Evolutionary conservation across 2,329 filamentous ascomycete genomes (phyloP).

Genomic region (Pyricularia grisea): DNA sequence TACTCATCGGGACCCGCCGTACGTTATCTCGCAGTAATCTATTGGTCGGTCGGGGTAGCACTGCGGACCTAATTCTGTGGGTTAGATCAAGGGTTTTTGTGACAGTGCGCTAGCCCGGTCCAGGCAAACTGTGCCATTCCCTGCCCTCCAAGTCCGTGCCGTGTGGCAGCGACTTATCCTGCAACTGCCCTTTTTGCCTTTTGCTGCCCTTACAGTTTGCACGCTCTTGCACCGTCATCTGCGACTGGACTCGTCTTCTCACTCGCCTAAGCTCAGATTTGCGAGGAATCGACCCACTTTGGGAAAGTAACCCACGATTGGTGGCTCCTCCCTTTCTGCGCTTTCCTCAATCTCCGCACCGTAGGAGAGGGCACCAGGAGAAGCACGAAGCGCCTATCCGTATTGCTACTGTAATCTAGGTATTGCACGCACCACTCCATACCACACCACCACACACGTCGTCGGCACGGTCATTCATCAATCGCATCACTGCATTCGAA

Average conservation of each 20-base stretch:
- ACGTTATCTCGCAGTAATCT: background rate
- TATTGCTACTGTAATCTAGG: background rate
- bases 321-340: slow-evolving; percentile 3
- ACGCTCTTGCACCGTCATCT: background rate
- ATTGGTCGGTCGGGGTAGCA: background rate
- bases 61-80: background rate
- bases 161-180: background rate
- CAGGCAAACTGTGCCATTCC: background rate
- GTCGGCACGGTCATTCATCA: slow-evolving; percentile 4
- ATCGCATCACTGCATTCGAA: slow-evolving; percentile 4
- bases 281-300: slow-evolving; percentile 15
- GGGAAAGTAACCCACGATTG: slow-evolving; percentile 3
- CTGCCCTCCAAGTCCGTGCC: background rate
- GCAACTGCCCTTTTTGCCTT: background rate
- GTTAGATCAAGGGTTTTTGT: slow-evolving; percentile 1
- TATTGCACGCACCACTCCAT: background rate
- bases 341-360: slow-evolving; percentile 3
- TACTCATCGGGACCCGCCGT: background rate
- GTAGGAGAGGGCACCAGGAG: background rate
- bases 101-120: background rate
- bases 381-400: background rate
- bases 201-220: background rate
- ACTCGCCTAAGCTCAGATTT: slow-evolving; percentile 15
- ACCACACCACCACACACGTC: slow-evolving; percentile 3
- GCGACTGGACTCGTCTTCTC: slow-evolving; percentile 1